Evolutionary conservation across 768 basidiomycete genomes (phyloP).

Genomic region (Suillus plorans): DNA sequence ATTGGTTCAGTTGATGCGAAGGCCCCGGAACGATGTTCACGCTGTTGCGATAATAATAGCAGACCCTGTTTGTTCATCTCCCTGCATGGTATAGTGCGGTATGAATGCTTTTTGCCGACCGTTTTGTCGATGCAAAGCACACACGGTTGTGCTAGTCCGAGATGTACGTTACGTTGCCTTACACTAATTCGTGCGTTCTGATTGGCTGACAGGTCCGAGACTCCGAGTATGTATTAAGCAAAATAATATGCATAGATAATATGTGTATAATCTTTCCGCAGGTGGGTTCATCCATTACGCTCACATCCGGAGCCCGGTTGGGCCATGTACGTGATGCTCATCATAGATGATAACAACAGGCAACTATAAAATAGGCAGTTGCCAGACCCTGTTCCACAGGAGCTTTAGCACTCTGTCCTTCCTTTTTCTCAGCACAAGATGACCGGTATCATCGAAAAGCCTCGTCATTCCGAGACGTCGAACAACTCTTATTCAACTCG

Average conservation of each 20-base stretch:
- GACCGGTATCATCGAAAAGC: constrained; percentile 20
- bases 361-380: constrained; percentile 23
- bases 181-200: constrained; percentile 8
- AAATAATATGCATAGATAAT: neutral
- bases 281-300: constrained; percentile 6
- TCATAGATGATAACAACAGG: neutral
- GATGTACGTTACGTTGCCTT: neutral
- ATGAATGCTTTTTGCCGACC: neutral
- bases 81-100: constrained; percentile 12
- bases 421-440: constrained; percentile 15
- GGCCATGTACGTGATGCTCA: constrained; percentile 1
- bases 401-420: neutral
- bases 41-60: neutral
- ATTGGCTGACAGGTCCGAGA: constrained; percentile 10
- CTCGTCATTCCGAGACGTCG: constrained; percentile 22
- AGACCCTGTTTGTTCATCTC: neutral
- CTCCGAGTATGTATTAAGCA: neutral
- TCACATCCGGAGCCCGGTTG: constrained; percentile 6
- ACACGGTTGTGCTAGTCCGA: neutral
- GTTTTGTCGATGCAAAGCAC: constrained; percentile 4
- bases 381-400: neutral
- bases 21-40: neutral
- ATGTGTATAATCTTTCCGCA: neutral
- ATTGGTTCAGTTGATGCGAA: neutral
- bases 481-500: constrained; percentile 10